Evolutionary conservation across 306 rosid genomes (phyloP), one percentile per base, ranked within the genome.

Genomic region (Fagus crenata): DNA sequence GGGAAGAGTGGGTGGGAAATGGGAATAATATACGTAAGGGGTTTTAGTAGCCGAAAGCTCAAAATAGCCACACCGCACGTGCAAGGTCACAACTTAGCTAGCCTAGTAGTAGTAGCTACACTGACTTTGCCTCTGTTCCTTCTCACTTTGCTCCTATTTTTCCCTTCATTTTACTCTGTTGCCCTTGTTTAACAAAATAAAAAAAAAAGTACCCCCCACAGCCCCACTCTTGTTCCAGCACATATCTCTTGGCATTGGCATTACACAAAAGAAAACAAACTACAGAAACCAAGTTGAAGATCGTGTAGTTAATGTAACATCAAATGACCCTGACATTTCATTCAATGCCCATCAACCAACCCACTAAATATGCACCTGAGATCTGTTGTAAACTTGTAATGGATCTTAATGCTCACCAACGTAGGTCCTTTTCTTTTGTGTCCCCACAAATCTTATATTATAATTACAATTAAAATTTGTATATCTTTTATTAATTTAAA

Each of bases 1-100:
- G 14, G 41, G 49, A 3, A 4, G 1, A 17, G n/a, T n/a, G 67
- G 28, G 28, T 22, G 28, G 28, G 28, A 22, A 22, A 58, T 73
- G 87, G 82, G 75, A 71, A 43, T 17, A 42, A 69, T 69, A 55
- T 37, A 42, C 53, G 36, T 31, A 6, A 73, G 7, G 36, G 56
- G 58, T 68, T 54, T 53, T 5, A 40, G 67, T 71, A 39, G 85
- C 86, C 72, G 75, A 86, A 81, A 81, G 74, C 79, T 53, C 37
- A 2, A 51, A 12, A 43, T 31, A 42, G 14, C 55, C 75, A 1
- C 3, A 7, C 1, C 1, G 22, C 86, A 72, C 76, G 81, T 83
- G 64, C 78, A 35, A 77, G 4, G 64, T 35, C 75, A 13, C 69
- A 9, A 51, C 32, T 56, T 56, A 51, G 7, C 35, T 22, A 22